Conservation (phyloP, 164 flowering plant species). For the Berberis vulgaris region DNA sequence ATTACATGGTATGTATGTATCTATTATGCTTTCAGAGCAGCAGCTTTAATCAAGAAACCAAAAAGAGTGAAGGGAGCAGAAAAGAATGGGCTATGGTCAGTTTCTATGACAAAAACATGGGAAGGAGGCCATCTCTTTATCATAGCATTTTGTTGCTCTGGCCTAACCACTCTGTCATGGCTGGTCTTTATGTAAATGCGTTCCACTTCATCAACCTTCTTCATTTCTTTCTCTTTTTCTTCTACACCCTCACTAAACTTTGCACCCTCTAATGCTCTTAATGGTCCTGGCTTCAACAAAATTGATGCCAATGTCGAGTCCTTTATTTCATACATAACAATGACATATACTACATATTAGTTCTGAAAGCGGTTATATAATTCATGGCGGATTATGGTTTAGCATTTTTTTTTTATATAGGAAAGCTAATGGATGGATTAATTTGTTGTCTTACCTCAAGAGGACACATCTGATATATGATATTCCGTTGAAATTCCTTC, state of each 20-base stretch:
- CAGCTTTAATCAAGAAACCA: constrained; percentile 47
- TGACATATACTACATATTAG: background rate
- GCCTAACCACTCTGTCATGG: constrained; percentile 42
- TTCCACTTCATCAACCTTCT: constrained; percentile 23
- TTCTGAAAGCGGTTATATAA: background rate
- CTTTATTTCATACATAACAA: constrained; percentile 16
- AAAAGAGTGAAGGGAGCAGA: constrained; percentile 51
- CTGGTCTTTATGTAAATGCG: constrained; percentile 56
- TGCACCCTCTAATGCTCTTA: constrained; percentile 34
- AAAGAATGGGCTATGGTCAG: constrained; percentile 78
- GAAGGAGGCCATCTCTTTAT: constrained; percentile 66
- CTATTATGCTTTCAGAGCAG: background rate
- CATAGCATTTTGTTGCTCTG: constrained; percentile 63
- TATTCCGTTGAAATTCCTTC: constrained; percentile 45
- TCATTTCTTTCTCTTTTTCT: too few species aligned
- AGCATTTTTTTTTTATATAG: background rate
- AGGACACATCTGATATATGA: constrained; percentile 53
- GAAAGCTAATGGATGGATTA: too few species aligned
- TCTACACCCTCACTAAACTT: constrained; percentile 19
- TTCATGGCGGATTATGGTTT: background rate
- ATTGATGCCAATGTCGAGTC: constrained; percentile 53
- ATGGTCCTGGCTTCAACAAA: constrained; percentile 61
- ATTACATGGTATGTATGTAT: background rate
- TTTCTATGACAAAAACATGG: constrained; percentile 42
- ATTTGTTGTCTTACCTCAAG: constrained; percentile 38